Base-by-base conservation (phyloP, 1,139 yeast genomes). In the Candida tetrigidarum region DNA sequence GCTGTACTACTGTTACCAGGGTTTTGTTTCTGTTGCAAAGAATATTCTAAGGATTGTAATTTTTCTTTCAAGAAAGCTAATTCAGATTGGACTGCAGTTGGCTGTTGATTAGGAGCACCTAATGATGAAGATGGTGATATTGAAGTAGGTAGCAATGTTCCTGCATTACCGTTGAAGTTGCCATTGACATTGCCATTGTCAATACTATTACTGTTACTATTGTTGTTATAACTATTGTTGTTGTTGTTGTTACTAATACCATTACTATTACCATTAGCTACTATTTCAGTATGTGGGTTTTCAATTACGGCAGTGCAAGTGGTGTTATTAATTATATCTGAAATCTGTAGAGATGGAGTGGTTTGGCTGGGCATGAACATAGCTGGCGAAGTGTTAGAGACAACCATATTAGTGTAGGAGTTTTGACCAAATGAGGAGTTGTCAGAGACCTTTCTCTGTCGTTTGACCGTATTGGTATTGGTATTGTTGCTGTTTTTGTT, bases 21-120 rank as follows among this genome's bases (percentile, higher is more conserved):
- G 22, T 42, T 16, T 22, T 23, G 33, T 25, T 39, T 22, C n/a
- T 29, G 23, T 10, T 22, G 28, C n/a, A 50, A 14, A 16, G 51
- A 43, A 7, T 50, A 42, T 38, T 52, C 57, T 19, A 54, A 44
- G 16, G 50, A 37, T 43, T 45, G 40, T 18, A 53, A 30, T 36
- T 59, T 59, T 25, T 56, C 50, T 35, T 58, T 57, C 18, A 60
- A 42, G 16, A 45, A 45, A 14, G 47, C 40, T 29, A 58, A 47
- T 43, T 60, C 61, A 28, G 54, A 56, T 27, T 53, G 52, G 3
- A 59, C 58, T 23, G 37, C 7, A 10, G 42, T 9, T n/a, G 42
- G 8, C 14, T 14, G 32, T 16, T 11, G 27, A 18, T 14, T 23
- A 12, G 18, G 4, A n/a, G n/a, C n/a, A n/a, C n/a, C n/a, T n/a